Base-by-base conservation (phyloP, 495 filamentous ascomycete species). In the Penicillium manginii region DNA sequence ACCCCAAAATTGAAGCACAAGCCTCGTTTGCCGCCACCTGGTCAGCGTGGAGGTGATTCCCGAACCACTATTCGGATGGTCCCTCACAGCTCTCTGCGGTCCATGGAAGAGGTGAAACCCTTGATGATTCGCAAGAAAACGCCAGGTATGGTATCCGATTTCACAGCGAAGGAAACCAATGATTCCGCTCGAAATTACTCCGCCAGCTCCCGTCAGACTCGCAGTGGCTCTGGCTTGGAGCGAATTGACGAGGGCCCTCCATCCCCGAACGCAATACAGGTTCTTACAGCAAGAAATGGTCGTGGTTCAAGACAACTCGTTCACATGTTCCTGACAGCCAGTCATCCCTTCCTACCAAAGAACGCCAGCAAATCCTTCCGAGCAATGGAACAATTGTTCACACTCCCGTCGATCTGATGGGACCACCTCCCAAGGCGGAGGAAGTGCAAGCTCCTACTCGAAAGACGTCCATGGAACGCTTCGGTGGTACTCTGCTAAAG, bases 271-370 rank as follows among this genome's bases (percentile, higher is more conserved):
- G 62, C 10, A 66, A 59, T 11, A 57, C 59, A 31, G 35, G 55
- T 19, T 62, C 73, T 2, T 70, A 81, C 39, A 54, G 57, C 43
- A 88, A 87, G 70, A 88, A 84, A 39, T 80, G 83, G 61, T 83
- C 81, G 2, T 91, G 87, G 88, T 88, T 90, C 66, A 86, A 80
- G 50, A 81, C n/a, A n/a, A n/a, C 84, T 2, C 71, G 76, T 26
- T 81, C 81, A 4, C 83, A 84, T 33, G 67, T 72, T 1, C 68
- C 67, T 6, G 70, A 71, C 1, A 71, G 68, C 5, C 51, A 67
- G 4, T 57, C 57, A 8, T n/a, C 51, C 11, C 63, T 63, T 18
- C 33, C 57, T 9, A 43, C 48, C 10, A 69, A 62, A 55, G 61
- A 67, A 8, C 21, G 18, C 3, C 58, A 61, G 21, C 63, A 61